These are phyloP conservation scores for Purshia tridentata DNA, from an alignment of 306 rosid species.

Conservation along the genomic window DNA sequence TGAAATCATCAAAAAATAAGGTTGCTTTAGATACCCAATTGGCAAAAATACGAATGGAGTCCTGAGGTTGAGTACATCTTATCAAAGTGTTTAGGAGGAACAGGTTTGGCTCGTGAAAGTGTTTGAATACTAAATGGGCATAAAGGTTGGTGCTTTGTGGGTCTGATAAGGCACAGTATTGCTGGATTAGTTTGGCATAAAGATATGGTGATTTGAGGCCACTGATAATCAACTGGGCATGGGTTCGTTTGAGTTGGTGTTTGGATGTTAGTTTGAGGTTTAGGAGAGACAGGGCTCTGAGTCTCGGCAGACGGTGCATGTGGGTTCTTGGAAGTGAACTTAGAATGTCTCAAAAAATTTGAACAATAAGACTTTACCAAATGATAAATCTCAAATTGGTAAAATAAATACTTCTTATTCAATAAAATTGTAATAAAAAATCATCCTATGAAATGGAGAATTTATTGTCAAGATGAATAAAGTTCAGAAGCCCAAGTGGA, in stretches of 20 bases:
- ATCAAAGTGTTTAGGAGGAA: constrained; percentile 70
- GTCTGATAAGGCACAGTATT: constrained; percentile 36
- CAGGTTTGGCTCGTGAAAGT: constrained; percentile 34
- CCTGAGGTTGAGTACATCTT: constrained; percentile 49
- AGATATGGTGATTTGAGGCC: constrained; percentile 49
- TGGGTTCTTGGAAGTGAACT: constrained; percentile 6
- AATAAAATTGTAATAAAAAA: too few species aligned
- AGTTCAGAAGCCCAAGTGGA: background rate
- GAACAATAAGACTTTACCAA: too few species aligned
- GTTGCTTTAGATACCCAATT: constrained; percentile 44
- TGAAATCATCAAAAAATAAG: constrained; percentile 46
- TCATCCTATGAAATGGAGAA: background rate
- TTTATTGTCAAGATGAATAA: background rate
- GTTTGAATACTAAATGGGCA: constrained; percentile 49
- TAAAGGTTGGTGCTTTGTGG: constrained; percentile 27
- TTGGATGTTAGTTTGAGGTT: constrained; percentile 34
- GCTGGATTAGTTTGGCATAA: constrained; percentile 54
- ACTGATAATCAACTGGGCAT: constrained; percentile 60
- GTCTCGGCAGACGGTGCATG: constrained; percentile 45
- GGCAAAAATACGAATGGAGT: constrained; percentile 47
- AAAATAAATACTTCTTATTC: too few species aligned
- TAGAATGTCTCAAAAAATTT: too few species aligned
- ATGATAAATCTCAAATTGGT: too few species aligned
- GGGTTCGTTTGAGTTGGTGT: constrained; percentile 48
- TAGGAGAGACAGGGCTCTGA: constrained; percentile 35